A percentile compares a stretch with the other conserved stretches of the same genome.
Evolutionary conservation across 106 monocot genomes (phyloP).

Genomic region (Dioscorea zingiberensis): DNA sequence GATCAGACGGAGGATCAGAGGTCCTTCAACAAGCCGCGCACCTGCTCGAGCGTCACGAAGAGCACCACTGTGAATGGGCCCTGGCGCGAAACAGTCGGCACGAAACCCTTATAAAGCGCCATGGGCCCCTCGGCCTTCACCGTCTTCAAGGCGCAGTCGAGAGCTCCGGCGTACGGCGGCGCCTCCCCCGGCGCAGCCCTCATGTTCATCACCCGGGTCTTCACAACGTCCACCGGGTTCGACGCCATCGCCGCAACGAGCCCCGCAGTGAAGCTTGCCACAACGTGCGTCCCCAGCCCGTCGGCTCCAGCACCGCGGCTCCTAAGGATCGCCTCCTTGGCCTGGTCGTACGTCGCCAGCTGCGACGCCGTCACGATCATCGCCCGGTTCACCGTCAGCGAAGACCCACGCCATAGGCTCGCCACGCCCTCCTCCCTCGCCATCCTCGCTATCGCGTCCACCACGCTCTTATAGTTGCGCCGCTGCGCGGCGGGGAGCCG

Average conservation of each 20-base stretch:
- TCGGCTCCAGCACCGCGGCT: constrained; percentile 13
- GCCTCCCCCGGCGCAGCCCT: constrained; percentile 27
- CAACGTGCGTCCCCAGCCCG: constrained; percentile 57
- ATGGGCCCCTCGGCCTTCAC: constrained; percentile 45
- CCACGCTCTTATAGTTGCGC: constrained; percentile 56
- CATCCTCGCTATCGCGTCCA: constrained; percentile 48
- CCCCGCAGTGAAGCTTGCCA: constrained; percentile 55
- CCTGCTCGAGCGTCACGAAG: constrained; percentile 82
- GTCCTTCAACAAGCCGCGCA: constrained; percentile 49
- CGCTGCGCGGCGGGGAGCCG: constrained; percentile 48
- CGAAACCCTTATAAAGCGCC: constrained; percentile 59
- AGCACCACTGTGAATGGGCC: constrained; percentile 78
- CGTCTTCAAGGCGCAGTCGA: constrained; percentile 57
- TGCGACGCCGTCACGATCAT: constrained; percentile 59
- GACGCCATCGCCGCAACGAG: constrained; percentile 46
- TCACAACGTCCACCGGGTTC: constrained; percentile 58
- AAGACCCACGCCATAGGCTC: constrained; percentile 50
- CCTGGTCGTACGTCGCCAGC: constrained; percentile 67
- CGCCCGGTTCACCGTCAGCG: constrained; percentile 57
- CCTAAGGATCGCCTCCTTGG: constrained; percentile 41
- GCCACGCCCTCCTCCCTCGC: constrained; percentile 32
- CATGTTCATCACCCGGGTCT: constrained; percentile 80
- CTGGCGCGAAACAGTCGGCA: constrained; percentile 68
- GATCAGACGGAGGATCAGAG: constrained; percentile 13
- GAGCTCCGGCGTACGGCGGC: constrained; percentile 42